Percentiles rank a stretch among this genome's conserved stretches.
phyloP scores from a whole-genome alignment of 306 rosid genomes.

The Quercus aquifolioides region DNA sequence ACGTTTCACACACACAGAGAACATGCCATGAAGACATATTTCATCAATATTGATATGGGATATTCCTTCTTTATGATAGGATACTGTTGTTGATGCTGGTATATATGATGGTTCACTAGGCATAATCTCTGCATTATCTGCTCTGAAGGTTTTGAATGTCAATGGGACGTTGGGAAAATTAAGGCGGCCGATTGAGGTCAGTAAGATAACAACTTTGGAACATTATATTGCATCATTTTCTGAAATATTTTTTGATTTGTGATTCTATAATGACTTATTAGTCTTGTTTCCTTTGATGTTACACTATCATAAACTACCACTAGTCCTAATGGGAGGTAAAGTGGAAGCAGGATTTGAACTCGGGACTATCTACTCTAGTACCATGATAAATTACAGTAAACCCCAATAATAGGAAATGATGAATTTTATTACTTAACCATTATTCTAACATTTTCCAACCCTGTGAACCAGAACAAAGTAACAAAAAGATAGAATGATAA shows the following conservation, averaged over 20 bases:
- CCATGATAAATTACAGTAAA: too few relatives aligned
- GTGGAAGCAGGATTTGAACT: too few relatives aligned
- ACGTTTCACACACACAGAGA: not conserved
- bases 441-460: too few relatives aligned
- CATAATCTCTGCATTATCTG: conserved; percentile 78
- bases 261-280: not conserved
- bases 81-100: conserved; percentile 95
- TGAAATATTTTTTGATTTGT: not conserved
- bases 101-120: conserved; percentile 88
- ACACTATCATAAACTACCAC: not conserved
- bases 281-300: not conserved
- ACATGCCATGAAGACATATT: not conserved
- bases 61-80: conserved; percentile 40
- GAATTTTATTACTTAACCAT: too few relatives aligned
- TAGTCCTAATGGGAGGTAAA: too few relatives aligned
- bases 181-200: conserved; percentile 81
- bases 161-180: conserved; percentile 53
- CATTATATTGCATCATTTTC: not conserved
- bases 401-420: too few relatives aligned
- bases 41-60: conserved; percentile 4
- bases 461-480: not conserved
- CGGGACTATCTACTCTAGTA: too few relatives aligned
- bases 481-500: not conserved
- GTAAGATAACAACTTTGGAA: conserved; percentile 22
- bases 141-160: conserved; percentile 66